These are phyloP conservation scores for Tetrapyrgos nigripes DNA, from an alignment of 1,284 basidiomycete species.

Conservation along the genomic window DNA sequence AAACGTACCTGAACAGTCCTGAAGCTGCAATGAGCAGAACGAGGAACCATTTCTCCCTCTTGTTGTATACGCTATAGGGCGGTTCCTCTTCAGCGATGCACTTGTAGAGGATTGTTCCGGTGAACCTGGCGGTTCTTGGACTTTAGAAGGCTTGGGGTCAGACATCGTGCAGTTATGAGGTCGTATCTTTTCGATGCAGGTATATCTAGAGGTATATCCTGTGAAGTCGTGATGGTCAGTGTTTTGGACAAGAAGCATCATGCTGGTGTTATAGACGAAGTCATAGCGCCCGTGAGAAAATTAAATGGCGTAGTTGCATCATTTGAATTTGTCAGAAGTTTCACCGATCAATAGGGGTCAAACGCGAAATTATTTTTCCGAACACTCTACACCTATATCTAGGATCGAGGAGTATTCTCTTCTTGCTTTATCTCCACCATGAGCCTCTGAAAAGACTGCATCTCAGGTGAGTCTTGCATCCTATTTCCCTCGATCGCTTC, in stretches of 20 bases:
- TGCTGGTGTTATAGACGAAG: not conserved
- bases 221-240: too few species aligned
- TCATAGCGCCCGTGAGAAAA: not conserved
- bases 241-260: too few species aligned
- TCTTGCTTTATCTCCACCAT: not conserved
- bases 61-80: conserved; percentile 7
- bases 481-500: not conserved
- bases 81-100: not conserved
- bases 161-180: too few species aligned
- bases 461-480: conserved; percentile 39
- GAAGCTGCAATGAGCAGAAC: conserved; percentile 6
- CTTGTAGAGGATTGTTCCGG: not conserved
- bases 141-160: not conserved
- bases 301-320: not conserved
- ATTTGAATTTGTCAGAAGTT: conserved; percentile 1
- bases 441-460: conserved; percentile 54
- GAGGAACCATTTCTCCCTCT: conserved; percentile 9
- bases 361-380: too few species aligned
- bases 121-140: not conserved
- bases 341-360: too few species aligned
- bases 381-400: too few species aligned
- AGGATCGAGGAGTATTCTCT: too few species aligned
- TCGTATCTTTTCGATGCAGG: too few species aligned
- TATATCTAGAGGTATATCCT: too few species aligned
- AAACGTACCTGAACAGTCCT: conserved; percentile 9